A percentile compares a stretch with the other conserved stretches of the same genome.
Evolutionary conservation across 2,329 filamentous ascomycete species (phyloP).

Genomic region (Talaromyces atroroseus): DNA sequence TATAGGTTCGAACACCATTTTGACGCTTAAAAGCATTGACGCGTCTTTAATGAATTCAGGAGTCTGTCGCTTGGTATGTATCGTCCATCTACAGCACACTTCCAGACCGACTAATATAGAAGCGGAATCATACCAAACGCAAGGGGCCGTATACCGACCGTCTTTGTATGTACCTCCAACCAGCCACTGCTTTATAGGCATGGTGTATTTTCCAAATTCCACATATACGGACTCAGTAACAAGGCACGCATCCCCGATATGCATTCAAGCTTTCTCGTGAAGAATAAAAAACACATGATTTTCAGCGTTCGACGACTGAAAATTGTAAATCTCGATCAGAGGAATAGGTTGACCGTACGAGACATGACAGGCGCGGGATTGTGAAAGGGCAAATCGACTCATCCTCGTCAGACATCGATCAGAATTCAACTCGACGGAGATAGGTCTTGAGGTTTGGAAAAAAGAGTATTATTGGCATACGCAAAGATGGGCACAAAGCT

Average conservation of each 20-base stretch:
- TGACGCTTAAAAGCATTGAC: not conserved
- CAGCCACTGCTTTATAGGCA: slow-evolving; percentile 67
- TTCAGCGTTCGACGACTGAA: not conserved
- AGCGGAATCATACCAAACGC: slow-evolving; percentile 69
- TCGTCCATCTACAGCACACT: slow-evolving; percentile 5
- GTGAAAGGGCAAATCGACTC: slow-evolving; percentile 67
- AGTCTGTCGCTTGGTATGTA: slow-evolving; percentile 65
- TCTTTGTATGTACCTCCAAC: slow-evolving; percentile 72
- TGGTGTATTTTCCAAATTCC: slow-evolving; percentile 26
- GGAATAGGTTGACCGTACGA: not conserved
- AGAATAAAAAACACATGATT: not conserved
- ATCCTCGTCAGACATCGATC: slow-evolving; percentile 71
- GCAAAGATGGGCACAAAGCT: slow-evolving; percentile 54
- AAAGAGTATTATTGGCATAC: slow-evolving; percentile 57
- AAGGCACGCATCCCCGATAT: not conserved
- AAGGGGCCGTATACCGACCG: slow-evolving; percentile 73
- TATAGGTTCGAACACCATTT: not conserved
- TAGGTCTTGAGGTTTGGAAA: slow-evolving; percentile 60
- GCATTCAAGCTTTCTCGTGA: not conserved
- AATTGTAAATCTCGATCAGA: not conserved
- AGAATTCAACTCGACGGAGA: slow-evolving; percentile 64
- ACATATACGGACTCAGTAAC: not conserved
- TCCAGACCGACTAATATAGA: slow-evolving; percentile 18
- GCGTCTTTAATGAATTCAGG: not conserved
- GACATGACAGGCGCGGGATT: slow-evolving; percentile 62